Evolutionary conservation across 1,139 yeast species (phyloP).

Genomic region (Hansenula lynferdii): DNA sequence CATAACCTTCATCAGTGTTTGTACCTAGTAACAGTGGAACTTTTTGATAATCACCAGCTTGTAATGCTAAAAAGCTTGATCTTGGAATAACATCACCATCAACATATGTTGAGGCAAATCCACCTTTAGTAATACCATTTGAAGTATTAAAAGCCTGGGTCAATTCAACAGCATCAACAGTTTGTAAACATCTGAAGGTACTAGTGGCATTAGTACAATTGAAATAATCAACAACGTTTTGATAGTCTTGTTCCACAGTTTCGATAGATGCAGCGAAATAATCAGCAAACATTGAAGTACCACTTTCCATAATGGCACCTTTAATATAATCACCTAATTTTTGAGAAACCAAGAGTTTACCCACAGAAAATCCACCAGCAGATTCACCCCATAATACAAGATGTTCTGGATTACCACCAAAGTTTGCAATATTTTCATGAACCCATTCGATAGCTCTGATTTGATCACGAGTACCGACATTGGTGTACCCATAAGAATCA

Average conservation of each 20-base stretch:
- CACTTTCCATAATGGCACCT: constrained; percentile 26
- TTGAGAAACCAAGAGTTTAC: constrained; percentile 23
- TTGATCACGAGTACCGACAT: constrained; percentile 31
- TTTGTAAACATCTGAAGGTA: constrained; percentile 15
- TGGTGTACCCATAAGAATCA: constrained; percentile 18
- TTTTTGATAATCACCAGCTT: constrained; percentile 9
- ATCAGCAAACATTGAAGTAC: constrained; percentile 12
- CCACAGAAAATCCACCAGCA: constrained; percentile 33
- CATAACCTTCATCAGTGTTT: constrained; percentile 19
- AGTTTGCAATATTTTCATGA: constrained; percentile 26
- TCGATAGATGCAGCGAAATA: constrained; percentile 5
- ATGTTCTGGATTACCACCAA: constrained; percentile 34
- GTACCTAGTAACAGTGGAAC: constrained; percentile 17
- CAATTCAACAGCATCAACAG: constrained; percentile 8
- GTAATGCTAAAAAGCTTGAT: constrained; percentile 9
- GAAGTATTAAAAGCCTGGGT: constrained; percentile 12
- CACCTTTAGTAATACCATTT: constrained; percentile 7
- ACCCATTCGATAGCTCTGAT: constrained; percentile 33
- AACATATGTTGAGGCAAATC: constrained; percentile 10
- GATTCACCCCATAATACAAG: constrained; percentile 33
- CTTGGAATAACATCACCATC: constrained; percentile 17
- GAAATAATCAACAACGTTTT: constrained; percentile 8
- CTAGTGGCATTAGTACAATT: constrained; percentile 14
- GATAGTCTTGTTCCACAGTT: constrained; percentile 9
- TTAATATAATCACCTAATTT: constrained; percentile 22